Percentiles rank a stretch among this genome's conserved stretches.
Evolutionary conservation across 2,329 filamentous ascomycete genomes (phyloP).

Genomic region (Exophiala phaeomuriformis): DNA sequence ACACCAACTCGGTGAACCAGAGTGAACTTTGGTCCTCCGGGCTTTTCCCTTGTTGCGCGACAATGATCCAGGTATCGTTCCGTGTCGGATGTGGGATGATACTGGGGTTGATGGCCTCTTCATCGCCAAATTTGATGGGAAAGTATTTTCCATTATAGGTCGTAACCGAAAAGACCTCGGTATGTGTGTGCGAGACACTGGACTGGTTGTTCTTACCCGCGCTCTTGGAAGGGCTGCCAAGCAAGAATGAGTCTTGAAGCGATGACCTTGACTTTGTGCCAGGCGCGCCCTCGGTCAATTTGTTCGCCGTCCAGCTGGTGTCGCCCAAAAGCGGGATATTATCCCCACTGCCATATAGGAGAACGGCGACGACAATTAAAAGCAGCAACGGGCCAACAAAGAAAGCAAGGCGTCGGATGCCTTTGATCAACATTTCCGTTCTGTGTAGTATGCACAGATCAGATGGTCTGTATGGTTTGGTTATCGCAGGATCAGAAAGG

Average conservation of each 20-base stretch:
- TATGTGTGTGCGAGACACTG: conserved; percentile 34
- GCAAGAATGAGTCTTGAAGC: not conserved
- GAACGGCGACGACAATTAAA: not conserved
- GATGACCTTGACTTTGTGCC: not conserved
- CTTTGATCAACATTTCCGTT: not conserved
- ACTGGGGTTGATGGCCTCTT: conserved; percentile 47
- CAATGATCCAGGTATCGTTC: conserved; percentile 45
- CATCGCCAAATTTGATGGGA: conserved; percentile 41
- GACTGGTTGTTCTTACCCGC: not conserved
- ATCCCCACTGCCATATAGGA: not conserved
- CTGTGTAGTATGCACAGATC: not conserved
- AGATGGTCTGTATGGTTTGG: not conserved
- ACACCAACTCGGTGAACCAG: conserved; percentile 44
- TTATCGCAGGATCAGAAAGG: too few species aligned
- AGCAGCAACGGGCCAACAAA: not conserved
- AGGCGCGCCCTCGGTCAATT: conserved; percentile 1
- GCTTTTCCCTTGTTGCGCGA: conserved; percentile 42
- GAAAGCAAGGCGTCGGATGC: not conserved
- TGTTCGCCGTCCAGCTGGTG: not conserved
- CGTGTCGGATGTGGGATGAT: conserved; percentile 50
- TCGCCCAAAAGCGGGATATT: not conserved
- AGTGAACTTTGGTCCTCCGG: conserved; percentile 25
- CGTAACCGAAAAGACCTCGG: conserved; percentile 42
- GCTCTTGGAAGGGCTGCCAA: too few species aligned
- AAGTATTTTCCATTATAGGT: conserved; percentile 45